A percentile compares a stretch with the other conserved stretches of the same genome.
Evolutionary conservation across 75 land plant genomes (phyloP).

Genomic region (Pinus albicaulis): DNA sequence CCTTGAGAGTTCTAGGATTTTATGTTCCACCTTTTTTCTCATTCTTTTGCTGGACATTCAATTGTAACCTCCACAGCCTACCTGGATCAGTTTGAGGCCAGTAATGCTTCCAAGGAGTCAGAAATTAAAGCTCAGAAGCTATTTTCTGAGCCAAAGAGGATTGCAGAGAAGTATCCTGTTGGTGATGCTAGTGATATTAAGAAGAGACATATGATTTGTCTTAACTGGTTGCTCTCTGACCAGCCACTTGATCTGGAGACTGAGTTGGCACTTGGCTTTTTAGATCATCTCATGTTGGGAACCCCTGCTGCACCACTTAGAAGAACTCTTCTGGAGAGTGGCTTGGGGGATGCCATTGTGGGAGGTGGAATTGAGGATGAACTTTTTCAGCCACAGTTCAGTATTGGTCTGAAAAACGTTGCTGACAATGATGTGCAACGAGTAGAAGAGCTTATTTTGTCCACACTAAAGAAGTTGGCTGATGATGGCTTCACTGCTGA

Average conservation of each 20-base stretch:
- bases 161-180: slow-evolving; percentile 91
- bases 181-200: slow-evolving; percentile 78
- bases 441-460: slow-evolving; percentile 79
- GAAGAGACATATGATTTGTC: slow-evolving; percentile 93
- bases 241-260: slow-evolving; percentile 88
- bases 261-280: slow-evolving; percentile 87
- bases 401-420: slow-evolving; percentile 92
- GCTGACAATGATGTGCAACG: slow-evolving; percentile 66
- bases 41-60: background rate
- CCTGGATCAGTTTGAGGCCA: slow-evolving; percentile 83
- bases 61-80: slow-evolving; percentile 55
- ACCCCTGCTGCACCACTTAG: slow-evolving; percentile 98
- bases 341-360: slow-evolving; percentile 89
- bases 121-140: slow-evolving; percentile 71
- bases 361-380: slow-evolving; percentile 97
- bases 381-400: slow-evolving; percentile 94
- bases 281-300: slow-evolving; percentile 95
- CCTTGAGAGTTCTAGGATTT: background rate
- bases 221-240: slow-evolving; percentile 96
- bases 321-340: slow-evolving; percentile 86
- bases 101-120: slow-evolving; percentile 67
- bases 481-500: slow-evolving; percentile 88
- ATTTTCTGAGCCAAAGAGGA: slow-evolving; percentile 73
- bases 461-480: slow-evolving; percentile 75
- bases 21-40: background rate